Evolutionary conservation across 768 basidiomycete species (phyloP), one percentile per base, ranked within the genome.

Genomic region (Neoboletus brunneissimus): DNA sequence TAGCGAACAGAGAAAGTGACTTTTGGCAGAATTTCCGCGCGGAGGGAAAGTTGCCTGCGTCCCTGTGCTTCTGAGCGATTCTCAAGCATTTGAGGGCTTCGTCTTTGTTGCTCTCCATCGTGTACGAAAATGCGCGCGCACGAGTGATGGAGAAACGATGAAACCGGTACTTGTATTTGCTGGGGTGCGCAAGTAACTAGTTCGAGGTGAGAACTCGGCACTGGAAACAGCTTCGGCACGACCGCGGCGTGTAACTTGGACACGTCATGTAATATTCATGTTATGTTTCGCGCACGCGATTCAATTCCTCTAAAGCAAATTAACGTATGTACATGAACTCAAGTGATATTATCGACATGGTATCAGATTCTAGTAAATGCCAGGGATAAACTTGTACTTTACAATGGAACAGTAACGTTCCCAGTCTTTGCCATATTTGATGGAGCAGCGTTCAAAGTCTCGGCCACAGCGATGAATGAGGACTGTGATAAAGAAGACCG

Each of bases 391-490:
- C 71, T 88, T 92, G 75, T 86, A 96, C 70, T 86, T 88, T 66
- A 97, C 94, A 54, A 92, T 79, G 58, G 82, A 72, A 73, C 92
- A 96, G 71, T 94, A 94, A 48, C 83, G 82, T 20, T 93, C 91
- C 93, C 94, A 97, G 70, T 97, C 94, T 63, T 94, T 91, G 32
- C 92, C 93, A 66, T 97, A 98, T 76, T 98, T 98, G 62, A 82
- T 71, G 3, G 87, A 86, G 73, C 94, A 94, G 79, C 95, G 81
- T 72, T 95, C 96, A 72, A 98, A 97, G 79, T 99, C 97, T 51
- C 97, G 86, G 0, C 88, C 83, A 64, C 88, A 91, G 35, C 97
- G 85, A 67, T 98, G 97, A 40, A 93, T 79, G 53, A 99, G 84
- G 22, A 98, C 95, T 44, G 82, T 82, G 67, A 96, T 87, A 79